Evolutionary conservation across 805 yeast species (phyloP).

Genomic region (Cyberlindnera mrakii): DNA sequence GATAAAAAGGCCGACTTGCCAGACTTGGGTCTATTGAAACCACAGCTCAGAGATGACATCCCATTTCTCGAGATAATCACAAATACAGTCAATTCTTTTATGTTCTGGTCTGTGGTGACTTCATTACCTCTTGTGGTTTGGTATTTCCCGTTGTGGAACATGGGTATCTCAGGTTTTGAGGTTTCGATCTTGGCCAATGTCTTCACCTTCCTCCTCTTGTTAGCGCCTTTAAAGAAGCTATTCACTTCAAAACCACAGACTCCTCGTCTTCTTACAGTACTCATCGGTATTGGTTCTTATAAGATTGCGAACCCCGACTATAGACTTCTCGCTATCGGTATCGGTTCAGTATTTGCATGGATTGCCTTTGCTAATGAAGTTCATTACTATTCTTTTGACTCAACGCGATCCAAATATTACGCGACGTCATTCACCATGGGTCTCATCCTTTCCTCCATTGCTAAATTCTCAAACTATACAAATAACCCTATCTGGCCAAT

Average conservation of each 20-base stretch:
- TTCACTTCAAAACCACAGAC: conserved; percentile 43
- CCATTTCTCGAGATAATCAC: conserved; percentile 32
- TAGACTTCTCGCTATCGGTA: conserved; percentile 58
- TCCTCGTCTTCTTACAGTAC: conserved; percentile 46
- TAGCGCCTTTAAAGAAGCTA: conserved; percentile 37
- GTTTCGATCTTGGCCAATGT: conserved; percentile 52
- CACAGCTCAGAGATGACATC: conserved; percentile 18
- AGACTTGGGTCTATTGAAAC: conserved; percentile 9
- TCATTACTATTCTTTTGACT: conserved; percentile 21
- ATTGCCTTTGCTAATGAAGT: conserved; percentile 42
- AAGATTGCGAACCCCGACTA: conserved; percentile 59
- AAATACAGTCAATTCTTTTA: conserved; percentile 57
- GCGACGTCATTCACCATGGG: conserved; percentile 62
- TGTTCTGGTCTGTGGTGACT: conserved; percentile 82
- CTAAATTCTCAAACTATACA: conserved; percentile 71
- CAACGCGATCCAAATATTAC: conserved; percentile 25
- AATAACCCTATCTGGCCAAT: conserved; percentile 97
- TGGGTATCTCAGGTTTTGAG: conserved; percentile 97
- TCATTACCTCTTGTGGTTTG: conserved; percentile 82
- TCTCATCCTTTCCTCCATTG: conserved; percentile 61
- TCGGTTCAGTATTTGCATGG: conserved; percentile 60
- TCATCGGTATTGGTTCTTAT: conserved; percentile 74
- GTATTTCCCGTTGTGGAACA: conserved; percentile 97
- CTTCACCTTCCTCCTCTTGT: conserved; percentile 50
- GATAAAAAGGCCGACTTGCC: conserved; percentile 7